These are phyloP conservation scores for Globisporangium uncinulatum DNA, from an alignment of 352 stramenopile genomes.

Conservation along the genomic window DNA sequence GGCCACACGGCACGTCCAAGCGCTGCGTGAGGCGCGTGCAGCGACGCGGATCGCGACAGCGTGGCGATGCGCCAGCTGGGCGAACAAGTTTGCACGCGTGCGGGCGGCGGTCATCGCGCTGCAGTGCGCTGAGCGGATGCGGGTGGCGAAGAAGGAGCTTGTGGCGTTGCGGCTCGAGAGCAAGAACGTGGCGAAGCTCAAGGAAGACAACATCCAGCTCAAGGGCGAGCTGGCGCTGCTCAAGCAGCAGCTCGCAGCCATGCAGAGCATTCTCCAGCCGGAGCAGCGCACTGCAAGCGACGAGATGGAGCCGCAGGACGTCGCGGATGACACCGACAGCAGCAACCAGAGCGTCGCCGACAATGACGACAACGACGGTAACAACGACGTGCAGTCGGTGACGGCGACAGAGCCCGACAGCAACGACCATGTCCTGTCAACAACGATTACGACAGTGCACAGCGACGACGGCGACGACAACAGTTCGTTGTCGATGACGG, in stretches of 20 bases:
- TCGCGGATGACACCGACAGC: slow-evolving; percentile 7
- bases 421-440: no score
- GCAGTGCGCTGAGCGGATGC: slow-evolving; percentile 47
- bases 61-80: slow-evolving; percentile 30
- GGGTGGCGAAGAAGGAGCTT: slow-evolving; percentile 32
- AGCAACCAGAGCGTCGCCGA: slow-evolving; percentile 16
- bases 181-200: slow-evolving; percentile 66
- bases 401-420: no score
- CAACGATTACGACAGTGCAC: background rate
- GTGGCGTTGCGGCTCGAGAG: slow-evolving; percentile 52
- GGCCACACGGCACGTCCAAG: slow-evolving; percentile 28
- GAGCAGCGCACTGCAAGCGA: background rate
- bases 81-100: slow-evolving; percentile 27
- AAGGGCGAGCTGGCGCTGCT: slow-evolving; percentile 58
- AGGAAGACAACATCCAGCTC: slow-evolving; percentile 67
- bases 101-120: slow-evolving; percentile 32
- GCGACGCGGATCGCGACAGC: slow-evolving; percentile 29
- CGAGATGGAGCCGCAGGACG: slow-evolving; percentile 15
- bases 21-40: slow-evolving; percentile 34
- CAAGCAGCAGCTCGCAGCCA: slow-evolving; percentile 45
- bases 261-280: slow-evolving; percentile 25
- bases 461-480: slow-evolving; percentile 2
- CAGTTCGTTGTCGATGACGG: no score
- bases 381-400: no score
- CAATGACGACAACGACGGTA: no score